Evolutionary conservation across 768 basidiomycete genomes (phyloP).

Genomic region (Boletus huronensis): DNA sequence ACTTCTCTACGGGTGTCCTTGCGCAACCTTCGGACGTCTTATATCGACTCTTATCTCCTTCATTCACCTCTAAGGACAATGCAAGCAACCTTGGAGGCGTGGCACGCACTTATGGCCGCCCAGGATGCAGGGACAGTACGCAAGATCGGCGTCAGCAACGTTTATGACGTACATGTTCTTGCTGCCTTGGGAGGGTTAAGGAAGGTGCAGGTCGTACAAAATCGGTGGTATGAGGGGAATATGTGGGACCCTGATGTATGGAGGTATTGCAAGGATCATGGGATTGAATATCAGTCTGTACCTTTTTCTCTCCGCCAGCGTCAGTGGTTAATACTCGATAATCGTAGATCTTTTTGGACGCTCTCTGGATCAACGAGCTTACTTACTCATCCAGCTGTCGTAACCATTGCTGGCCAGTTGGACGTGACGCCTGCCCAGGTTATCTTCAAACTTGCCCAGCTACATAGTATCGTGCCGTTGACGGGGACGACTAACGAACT

Average conservation of each 20-base stretch:
- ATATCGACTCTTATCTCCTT: slow-evolving; percentile 75
- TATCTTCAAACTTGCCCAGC: slow-evolving; percentile 66
- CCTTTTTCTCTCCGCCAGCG: background rate
- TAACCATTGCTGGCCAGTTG: slow-evolving; percentile 42
- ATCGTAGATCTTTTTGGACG: slow-evolving; percentile 79
- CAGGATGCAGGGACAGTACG: slow-evolving; percentile 63
- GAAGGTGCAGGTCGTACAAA: slow-evolving; percentile 73
- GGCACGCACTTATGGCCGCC: slow-evolving; percentile 55
- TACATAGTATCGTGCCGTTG: slow-evolving; percentile 64
- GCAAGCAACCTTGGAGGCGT: slow-evolving; percentile 64
- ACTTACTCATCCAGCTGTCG: slow-evolving; percentile 46
- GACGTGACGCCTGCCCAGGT: slow-evolving; percentile 61
- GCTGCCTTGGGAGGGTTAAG: slow-evolving; percentile 48
- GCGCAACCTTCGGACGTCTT: slow-evolving; percentile 63
- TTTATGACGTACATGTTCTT: slow-evolving; percentile 61
- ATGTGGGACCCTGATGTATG: slow-evolving; percentile 67
- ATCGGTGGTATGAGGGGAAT: slow-evolving; percentile 82
- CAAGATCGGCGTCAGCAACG: slow-evolving; percentile 74
- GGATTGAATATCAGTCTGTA: slow-evolving; percentile 68
- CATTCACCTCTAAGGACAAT: slow-evolving; percentile 68
- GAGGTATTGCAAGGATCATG: slow-evolving; percentile 58
- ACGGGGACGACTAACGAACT: slow-evolving; percentile 67
- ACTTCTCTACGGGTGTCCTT: slow-evolving; percentile 64
- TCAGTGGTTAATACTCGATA: background rate
- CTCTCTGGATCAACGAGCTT: slow-evolving; percentile 71